These are phyloP conservation scores for Lactarius indigo DNA, from an alignment of 768 basidiomycete genomes.

Conservation along the genomic window DNA sequence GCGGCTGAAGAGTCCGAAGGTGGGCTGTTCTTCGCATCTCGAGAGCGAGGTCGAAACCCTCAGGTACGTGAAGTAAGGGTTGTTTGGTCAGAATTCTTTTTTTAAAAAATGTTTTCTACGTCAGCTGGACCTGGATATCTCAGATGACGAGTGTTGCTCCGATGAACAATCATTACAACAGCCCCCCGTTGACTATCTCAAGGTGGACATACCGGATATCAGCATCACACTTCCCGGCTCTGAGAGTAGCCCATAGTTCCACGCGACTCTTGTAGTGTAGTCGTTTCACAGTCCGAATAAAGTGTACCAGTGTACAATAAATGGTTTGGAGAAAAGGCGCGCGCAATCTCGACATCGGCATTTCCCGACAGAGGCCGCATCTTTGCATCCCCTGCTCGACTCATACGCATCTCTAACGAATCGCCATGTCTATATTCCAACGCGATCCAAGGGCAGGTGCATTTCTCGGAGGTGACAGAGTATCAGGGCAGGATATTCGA, in stretches of 20 bases:
- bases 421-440: conserved; percentile 62
- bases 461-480: conserved; percentile 90
- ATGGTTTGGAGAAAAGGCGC: not conserved
- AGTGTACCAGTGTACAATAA: not conserved
- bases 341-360: conserved; percentile 9
- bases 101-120: not conserved
- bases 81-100: no score
- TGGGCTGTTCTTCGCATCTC: conserved; percentile 22
- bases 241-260: conserved; percentile 2
- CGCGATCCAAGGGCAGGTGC: conserved; percentile 89
- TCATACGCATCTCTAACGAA: conserved; percentile 13
- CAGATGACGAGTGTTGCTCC: not conserved
- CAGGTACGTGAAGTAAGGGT: not conserved
- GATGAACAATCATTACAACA: not conserved
- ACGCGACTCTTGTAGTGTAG: not conserved
- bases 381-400: not conserved
- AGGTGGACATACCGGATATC: conserved; percentile 22
- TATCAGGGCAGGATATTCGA: conserved; percentile 92
- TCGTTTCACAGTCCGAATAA: not conserved
- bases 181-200: conserved; percentile 18
- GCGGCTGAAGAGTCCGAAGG: conserved; percentile 1
- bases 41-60: conserved; percentile 3
- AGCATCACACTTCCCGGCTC: conserved; percentile 13
- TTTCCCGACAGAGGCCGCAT: conserved; percentile 4
- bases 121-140: not conserved